phyloP scores from a whole-genome alignment of 2,329 filamentous ascomycete species.

The Ceratocystis cubensis region DNA sequence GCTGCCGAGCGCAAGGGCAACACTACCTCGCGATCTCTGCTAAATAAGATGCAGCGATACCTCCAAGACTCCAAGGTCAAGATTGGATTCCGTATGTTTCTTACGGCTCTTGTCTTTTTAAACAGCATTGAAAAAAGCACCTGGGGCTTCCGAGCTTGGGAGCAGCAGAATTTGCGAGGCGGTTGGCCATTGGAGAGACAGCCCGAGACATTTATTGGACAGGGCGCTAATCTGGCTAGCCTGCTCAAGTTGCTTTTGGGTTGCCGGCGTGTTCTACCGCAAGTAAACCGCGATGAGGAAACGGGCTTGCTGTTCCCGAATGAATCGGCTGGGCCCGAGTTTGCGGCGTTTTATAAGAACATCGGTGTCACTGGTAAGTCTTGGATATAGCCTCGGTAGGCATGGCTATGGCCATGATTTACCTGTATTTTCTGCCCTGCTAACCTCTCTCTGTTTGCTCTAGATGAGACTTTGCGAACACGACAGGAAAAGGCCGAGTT shows the following conservation, averaged over 20 bases:
- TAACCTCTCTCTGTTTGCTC: neutral
- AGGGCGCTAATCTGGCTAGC: slow-evolving; percentile 46
- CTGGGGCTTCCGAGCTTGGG: slow-evolving; percentile 57
- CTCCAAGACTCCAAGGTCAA: slow-evolving; percentile 49
- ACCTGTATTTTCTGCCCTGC: neutral
- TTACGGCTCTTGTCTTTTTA: slow-evolving; percentile 49
- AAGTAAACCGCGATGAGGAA: slow-evolving; percentile 35
- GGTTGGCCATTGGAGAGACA: slow-evolving; percentile 49
- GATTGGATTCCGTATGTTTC: slow-evolving; percentile 48
- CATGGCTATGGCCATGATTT: neutral
- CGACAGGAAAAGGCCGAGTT: slow-evolving; percentile 43
- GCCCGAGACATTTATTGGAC: slow-evolving; percentile 44
- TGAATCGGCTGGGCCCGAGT: slow-evolving; percentile 35
- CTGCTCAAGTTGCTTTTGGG: slow-evolving; percentile 48
- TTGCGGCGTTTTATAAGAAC: slow-evolving; percentile 42
- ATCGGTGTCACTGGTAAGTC: slow-evolving; percentile 47
- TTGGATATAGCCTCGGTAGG: neutral
- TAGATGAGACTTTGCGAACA: slow-evolving; percentile 28
- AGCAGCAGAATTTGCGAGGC: slow-evolving; percentile 46
- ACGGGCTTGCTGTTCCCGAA: slow-evolving; percentile 35
- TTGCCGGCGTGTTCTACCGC: slow-evolving; percentile 48
- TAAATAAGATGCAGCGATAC: slow-evolving; percentile 48
- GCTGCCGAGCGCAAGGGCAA: slow-evolving; percentile 52
- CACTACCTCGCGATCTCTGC: slow-evolving; percentile 43
- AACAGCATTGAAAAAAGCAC: slow-evolving; percentile 56